Conservation (phyloP, 352 stramenopile species). For the Phytophthora pluvialis region DNA sequence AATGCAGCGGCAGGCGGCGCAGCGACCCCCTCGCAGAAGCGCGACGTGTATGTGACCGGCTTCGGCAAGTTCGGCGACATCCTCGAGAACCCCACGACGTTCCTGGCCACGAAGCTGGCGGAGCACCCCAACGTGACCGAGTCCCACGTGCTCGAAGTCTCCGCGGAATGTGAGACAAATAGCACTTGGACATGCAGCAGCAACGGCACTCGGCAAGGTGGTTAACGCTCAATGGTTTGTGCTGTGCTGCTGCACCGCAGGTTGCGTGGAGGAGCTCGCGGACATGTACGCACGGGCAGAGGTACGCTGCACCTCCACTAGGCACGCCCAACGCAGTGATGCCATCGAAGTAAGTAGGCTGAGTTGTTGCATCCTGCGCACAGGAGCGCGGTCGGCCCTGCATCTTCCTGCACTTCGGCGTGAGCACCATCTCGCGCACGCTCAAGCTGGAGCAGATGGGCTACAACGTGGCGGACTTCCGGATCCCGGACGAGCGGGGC, state of each 20-base stretch:
- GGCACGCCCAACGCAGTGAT: neutral
- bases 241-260: slow-evolving; percentile 19
- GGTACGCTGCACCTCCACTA: slow-evolving; percentile 9
- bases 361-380: neutral
- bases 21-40: slow-evolving; percentile 20
- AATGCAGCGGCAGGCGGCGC: slow-evolving; percentile 13
- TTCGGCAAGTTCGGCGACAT: slow-evolving; percentile 89
- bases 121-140: slow-evolving; percentile 71
- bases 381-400: slow-evolving; percentile 56
- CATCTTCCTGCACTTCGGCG: slow-evolving; percentile 80
- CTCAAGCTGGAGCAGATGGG: slow-evolving; percentile 71
- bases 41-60: slow-evolving; percentile 80
- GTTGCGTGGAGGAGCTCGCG: slow-evolving; percentile 34
- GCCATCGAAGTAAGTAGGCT: neutral
- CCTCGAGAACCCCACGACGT: slow-evolving; percentile 80
- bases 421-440: slow-evolving; percentile 49
- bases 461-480: slow-evolving; percentile 85
- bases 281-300: slow-evolving; percentile 39
- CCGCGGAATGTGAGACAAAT: slow-evolving; percentile 47
- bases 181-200: neutral
- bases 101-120: slow-evolving; percentile 59
- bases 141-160: slow-evolving; percentile 76
- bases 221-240: slow-evolving; percentile 1
- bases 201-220: neutral
- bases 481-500: slow-evolving; percentile 80